A percentile compares a stretch with the other conserved stretches of the same genome.
Evolutionary conservation across 768 basidiomycete genomes (phyloP).

Genomic region (Rhizopogon sp.): DNA sequence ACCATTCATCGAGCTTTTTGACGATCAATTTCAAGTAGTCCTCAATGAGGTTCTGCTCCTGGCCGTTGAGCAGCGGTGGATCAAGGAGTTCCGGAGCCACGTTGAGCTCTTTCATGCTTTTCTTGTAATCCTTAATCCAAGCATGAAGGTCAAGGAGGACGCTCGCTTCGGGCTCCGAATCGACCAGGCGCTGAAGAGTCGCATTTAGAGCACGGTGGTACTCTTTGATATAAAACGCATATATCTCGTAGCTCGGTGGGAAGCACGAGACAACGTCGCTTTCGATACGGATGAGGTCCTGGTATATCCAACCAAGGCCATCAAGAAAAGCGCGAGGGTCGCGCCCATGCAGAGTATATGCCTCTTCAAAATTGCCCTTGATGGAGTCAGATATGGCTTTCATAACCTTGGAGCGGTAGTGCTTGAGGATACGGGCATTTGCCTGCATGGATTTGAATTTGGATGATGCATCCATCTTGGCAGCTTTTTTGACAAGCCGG

Average conservation of each 20-base stretch:
- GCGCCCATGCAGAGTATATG: constrained; percentile 55
- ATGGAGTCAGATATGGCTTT: constrained; percentile 79
- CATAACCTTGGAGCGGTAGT: constrained; percentile 87
- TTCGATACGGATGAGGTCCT: constrained; percentile 92
- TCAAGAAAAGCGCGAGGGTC: constrained; percentile 74
- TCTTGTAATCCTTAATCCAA: constrained; percentile 95
- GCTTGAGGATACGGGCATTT: constrained; percentile 88
- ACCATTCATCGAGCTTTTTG: constrained; percentile 96
- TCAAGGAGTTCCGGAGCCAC: constrained; percentile 77
- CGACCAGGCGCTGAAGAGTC: constrained; percentile 65
- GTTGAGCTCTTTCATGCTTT: constrained; percentile 91
- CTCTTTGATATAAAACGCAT: constrained; percentile 74
- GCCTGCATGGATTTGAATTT: constrained; percentile 94
- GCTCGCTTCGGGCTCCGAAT: constrained; percentile 81
- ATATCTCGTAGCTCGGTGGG: constrained; percentile 88
- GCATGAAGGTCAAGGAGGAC: constrained; percentile 80
- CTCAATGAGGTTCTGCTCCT: constrained; percentile 90
- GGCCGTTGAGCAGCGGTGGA: constrained; percentile 91
- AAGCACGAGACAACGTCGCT: constrained; percentile 87
- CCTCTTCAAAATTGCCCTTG: constrained; percentile 61
- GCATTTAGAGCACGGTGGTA: constrained; percentile 85
- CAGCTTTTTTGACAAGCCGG: constrained; percentile 89
- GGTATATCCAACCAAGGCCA: constrained; percentile 84
- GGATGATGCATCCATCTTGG: constrained; percentile 87
- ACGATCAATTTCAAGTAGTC: constrained; percentile 93